Conservation (phyloP, 2,329 filamentous ascomycete species). For the Alternaria sp. region DNA sequence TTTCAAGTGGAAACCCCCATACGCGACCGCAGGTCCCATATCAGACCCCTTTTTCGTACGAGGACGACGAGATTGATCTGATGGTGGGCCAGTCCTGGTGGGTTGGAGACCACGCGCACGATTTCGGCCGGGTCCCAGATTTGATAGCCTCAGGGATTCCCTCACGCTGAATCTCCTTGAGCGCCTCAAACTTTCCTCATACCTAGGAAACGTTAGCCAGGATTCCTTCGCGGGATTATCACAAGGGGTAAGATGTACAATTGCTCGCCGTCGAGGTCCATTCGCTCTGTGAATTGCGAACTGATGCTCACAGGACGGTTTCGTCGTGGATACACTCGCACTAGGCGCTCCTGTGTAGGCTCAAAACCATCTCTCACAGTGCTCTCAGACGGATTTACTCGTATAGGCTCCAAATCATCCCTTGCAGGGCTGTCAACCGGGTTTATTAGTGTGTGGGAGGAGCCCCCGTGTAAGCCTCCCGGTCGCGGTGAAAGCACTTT, state of each 20-base stretch:
- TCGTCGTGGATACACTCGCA: background rate
- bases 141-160: background rate
- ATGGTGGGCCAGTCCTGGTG: background rate
- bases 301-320: background rate
- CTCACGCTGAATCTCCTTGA: background rate
- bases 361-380: background rate
- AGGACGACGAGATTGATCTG: background rate
- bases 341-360: background rate
- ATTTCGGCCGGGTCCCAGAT: background rate
- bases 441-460: background rate
- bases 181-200: background rate
- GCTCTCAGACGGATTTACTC: background rate
- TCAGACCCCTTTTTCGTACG: too few relatives aligned
- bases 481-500: background rate
- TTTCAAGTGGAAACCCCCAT: background rate
- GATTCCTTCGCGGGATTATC: background rate
- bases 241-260: background rate
- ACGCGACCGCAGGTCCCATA: too few relatives aligned
- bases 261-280: background rate
- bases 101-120: background rate
- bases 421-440: background rate
- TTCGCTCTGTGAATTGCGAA: background rate
- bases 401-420: background rate
- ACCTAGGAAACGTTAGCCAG: background rate
- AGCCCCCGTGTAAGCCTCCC: background rate